Evolutionary conservation across 1,139 yeast genomes (phyloP).

Genomic region (Suhomyces bolitotheri): DNA sequence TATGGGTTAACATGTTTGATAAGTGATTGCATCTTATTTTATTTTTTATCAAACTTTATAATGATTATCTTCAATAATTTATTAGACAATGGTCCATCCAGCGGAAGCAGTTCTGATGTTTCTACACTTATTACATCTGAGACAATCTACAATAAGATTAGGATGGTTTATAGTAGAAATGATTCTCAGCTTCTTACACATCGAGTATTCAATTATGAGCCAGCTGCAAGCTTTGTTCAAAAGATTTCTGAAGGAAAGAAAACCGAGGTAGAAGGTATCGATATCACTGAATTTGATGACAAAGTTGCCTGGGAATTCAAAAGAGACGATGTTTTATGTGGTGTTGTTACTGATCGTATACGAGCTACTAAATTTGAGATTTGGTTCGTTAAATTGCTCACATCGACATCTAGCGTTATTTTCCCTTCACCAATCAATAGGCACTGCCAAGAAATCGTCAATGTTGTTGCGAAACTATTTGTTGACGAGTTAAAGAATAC

Average conservation of each 20-base stretch:
- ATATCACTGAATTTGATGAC: slow-evolving; percentile 7
- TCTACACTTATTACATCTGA: slow-evolving; percentile 1
- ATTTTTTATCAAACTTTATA: not conserved
- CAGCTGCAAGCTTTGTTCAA: slow-evolving; percentile 1
- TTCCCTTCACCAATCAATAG: slow-evolving; percentile 10
- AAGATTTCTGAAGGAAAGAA: slow-evolving; percentile 2
- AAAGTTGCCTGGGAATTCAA: slow-evolving; percentile 13
- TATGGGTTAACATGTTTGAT: too few species aligned
- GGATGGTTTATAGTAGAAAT: slow-evolving; percentile 33
- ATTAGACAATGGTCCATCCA: slow-evolving; percentile 9
- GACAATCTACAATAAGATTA: slow-evolving; percentile 37
- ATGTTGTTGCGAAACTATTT: slow-evolving; percentile 32
- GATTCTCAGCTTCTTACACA: slow-evolving; percentile 11
- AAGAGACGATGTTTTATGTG: slow-evolving; percentile 22
- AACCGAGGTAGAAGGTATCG: not conserved
- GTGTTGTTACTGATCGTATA: slow-evolving; percentile 30
- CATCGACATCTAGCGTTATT: slow-evolving; percentile 19
- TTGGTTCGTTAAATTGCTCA: slow-evolving; percentile 36
- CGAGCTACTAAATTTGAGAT: slow-evolving; percentile 28
- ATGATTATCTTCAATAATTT: slow-evolving; percentile 17
- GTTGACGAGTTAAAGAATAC: slow-evolving; percentile 49
- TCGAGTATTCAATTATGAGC: slow-evolving; percentile 14
- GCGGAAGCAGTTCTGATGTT: slow-evolving; percentile 7
- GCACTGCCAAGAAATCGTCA: slow-evolving; percentile 13
- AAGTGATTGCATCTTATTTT: too few species aligned